Evolutionary conservation across 192 early-diverging fungal genomes (phyloP).

Genomic region (Coemansia sp.): DNA sequence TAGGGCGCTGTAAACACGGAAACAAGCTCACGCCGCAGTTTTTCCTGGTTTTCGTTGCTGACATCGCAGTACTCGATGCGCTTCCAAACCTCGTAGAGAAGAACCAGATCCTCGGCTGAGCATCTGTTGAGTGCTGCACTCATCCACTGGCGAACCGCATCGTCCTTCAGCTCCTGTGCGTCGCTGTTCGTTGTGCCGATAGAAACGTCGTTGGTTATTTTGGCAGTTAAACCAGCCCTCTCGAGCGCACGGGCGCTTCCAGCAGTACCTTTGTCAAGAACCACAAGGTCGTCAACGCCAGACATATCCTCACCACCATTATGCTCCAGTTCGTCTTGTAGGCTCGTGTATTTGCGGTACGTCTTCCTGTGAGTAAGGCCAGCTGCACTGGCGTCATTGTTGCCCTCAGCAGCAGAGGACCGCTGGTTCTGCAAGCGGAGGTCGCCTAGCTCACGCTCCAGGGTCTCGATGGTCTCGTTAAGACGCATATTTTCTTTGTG

Average conservation of each 20-base stretch:
- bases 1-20: constrained; percentile 36
- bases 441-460: constrained; percentile 39
- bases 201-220: constrained; percentile 8
- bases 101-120: constrained; percentile 51
- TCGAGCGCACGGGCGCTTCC: not conserved
- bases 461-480: constrained; percentile 23
- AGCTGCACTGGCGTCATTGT: constrained; percentile 5
- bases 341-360: constrained; percentile 28
- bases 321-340: constrained; percentile 45
- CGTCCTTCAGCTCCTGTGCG: constrained; percentile 18
- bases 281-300: constrained; percentile 31
- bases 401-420: not conserved
- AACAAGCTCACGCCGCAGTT: constrained; percentile 46
- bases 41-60: constrained; percentile 22
- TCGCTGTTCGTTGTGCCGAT: constrained; percentile 22
- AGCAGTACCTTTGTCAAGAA: not conserved
- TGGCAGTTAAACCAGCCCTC: not conserved
- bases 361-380: constrained; percentile 1
- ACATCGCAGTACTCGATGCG: constrained; percentile 48
- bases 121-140: constrained; percentile 24
- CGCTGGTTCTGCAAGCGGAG: constrained; percentile 18
- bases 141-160: constrained; percentile 38
- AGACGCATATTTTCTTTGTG: constrained; percentile 35
- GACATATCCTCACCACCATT: constrained; percentile 22
- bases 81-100: constrained; percentile 53